Conservation (phyloP, 2,329 filamentous ascomycete genomes). For the Clarireedia hainanense region DNA sequence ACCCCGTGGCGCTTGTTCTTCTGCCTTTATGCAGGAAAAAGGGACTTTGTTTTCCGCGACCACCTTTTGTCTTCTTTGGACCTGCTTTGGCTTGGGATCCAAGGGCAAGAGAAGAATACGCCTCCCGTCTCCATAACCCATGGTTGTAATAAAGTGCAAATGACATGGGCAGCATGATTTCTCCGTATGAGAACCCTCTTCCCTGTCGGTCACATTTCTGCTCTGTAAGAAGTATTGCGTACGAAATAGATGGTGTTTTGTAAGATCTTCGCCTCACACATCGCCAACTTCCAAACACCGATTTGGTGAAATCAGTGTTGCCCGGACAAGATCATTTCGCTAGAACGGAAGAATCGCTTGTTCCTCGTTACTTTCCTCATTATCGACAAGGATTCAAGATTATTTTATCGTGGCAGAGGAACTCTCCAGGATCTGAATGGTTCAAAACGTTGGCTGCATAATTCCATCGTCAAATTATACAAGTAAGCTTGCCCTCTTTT, state of each 20-base stretch:
- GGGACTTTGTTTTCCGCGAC: no score
- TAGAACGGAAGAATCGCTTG: no score
- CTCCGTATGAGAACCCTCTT: no score
- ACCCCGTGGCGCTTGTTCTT: no score
- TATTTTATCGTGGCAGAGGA: neutral
- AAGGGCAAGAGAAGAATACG: neutral
- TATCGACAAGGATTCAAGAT: neutral
- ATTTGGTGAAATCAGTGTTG: neutral
- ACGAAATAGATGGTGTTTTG: no score
- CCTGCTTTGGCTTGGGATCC: no score
- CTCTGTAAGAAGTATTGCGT: no score
- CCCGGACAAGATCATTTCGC: neutral
- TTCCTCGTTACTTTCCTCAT: neutral
- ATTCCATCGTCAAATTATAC: neutral
- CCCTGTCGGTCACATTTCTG: neutral
- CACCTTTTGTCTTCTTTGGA: no score
- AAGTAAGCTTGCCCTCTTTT: neutral
- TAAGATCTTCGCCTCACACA: no score
- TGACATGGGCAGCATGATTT: no score
- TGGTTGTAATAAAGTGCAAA: neutral
- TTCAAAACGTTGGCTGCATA: neutral
- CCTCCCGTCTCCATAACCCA: neutral
- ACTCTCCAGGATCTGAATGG: neutral
- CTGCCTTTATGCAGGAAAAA: no score
- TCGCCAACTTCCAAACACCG: neutral